These are phyloP conservation scores for Batkoa obscura DNA, from an alignment of 371 early-diverging fungal genomes.

Conservation along the genomic window DNA sequence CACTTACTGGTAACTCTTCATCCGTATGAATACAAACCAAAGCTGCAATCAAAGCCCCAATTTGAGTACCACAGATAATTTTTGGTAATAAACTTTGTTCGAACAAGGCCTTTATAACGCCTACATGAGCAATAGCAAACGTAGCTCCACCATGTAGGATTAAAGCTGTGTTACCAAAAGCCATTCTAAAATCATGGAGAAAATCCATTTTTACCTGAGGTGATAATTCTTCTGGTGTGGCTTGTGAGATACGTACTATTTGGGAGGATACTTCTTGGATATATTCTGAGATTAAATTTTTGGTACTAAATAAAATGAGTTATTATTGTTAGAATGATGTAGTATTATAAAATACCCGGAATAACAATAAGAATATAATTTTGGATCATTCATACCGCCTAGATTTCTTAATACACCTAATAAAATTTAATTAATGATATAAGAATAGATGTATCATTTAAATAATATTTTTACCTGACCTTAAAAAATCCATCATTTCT, in stretches of 20 bases:
- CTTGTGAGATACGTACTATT: slow-evolving; percentile 31
- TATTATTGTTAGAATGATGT: neutral
- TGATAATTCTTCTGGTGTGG: slow-evolving; percentile 18
- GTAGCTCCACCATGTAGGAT: slow-evolving; percentile 50
- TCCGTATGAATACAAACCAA: slow-evolving; percentile 48
- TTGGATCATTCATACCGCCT: slow-evolving; percentile 46
- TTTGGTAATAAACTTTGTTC: slow-evolving; percentile 42
- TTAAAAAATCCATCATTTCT: slow-evolving; percentile 34
- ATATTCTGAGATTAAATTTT: slow-evolving; percentile 46
- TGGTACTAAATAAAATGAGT: slow-evolving; percentile 42
- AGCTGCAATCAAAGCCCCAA: slow-evolving; percentile 51
- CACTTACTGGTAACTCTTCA: slow-evolving; percentile 36
- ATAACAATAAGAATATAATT: slow-evolving; percentile 31
- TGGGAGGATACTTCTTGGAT: slow-evolving; percentile 35
- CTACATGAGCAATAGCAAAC: slow-evolving; percentile 49
- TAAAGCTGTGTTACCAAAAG: slow-evolving; percentile 47
- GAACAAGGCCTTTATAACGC: slow-evolving; percentile 46
- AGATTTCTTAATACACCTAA: slow-evolving; percentile 41
- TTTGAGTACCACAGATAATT: slow-evolving; percentile 48
- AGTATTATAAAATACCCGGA: slow-evolving; percentile 18
- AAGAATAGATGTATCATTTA: neutral
- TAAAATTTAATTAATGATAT: too few relatives aligned
- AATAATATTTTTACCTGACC: slow-evolving; percentile 16
- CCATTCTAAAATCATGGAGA: slow-evolving; percentile 39
- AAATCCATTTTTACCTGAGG: slow-evolving; percentile 39